Base-by-base conservation (phyloP, 179 eudicot genomes). In the Beta macrorhiza region DNA sequence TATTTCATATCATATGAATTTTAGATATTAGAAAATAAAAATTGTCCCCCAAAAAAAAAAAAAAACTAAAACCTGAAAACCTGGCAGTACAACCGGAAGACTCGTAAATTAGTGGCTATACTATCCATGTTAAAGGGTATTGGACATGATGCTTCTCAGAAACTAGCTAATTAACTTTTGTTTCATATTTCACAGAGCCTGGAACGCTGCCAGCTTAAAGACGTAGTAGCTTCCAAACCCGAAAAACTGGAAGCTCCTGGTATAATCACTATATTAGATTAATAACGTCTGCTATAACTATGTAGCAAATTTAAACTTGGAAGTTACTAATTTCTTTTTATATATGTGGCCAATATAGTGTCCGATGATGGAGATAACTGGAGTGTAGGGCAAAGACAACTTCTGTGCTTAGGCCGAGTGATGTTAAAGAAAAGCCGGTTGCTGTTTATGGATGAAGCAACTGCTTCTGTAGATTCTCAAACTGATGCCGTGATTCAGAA, bases 341-440 rank as follows among this genome's bases (percentile, higher is more conserved):
- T 15, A 12, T 13, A 10, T 22, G 44, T 15, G 11, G 2, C 11
- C 32, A 15, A 20, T 49, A 4, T 9, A 94, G 98, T 94, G 87
- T 90, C 84, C 64, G 98, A 93, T 78, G 83, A 83, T 63, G 98
- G 98, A 69, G 97, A 91, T 14, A 94, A 94, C 79, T 94, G 98
- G 98, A 94, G 99, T 17, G 96, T 93, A 55, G 99, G 99, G 57
- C 98, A 95, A 80, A 91, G 97, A 80, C 99, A 95, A 80, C 98
- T 95, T 59, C 89, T 95, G 0, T 95, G 99, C 83, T 81, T 95
- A 79, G 98, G 98, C 74, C 81, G 99, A 74, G 98, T 94, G 15
- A 93, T 94, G 97, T 86, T 94, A 17, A 94, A 94, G 88, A 90
- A 47, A 51, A 93, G 98, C 87, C 80, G 92, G 49, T 87, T 94